Percentiles rank a stretch among this genome's conserved stretches.
These are phyloP conservation scores for Musa schizocarpa DNA, from an alignment of 176 grass and related monocot genomes.

Conservation along the genomic window DNA sequence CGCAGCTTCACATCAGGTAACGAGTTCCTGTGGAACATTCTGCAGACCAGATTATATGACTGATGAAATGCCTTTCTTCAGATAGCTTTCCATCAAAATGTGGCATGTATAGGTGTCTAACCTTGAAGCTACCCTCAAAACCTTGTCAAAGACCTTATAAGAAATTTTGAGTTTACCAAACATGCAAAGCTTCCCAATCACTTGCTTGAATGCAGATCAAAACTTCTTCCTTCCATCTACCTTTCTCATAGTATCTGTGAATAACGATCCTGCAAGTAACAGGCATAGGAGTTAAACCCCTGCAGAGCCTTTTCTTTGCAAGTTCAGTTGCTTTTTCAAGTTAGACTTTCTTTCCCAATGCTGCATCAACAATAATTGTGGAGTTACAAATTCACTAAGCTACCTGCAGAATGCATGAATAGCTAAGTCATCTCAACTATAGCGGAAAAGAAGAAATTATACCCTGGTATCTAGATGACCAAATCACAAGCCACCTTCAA, in stretches of 20 bases:
- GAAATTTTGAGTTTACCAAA: constrained; percentile 63
- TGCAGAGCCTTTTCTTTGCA: constrained; percentile 69
- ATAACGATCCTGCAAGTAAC: constrained; percentile 86
- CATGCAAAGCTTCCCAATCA: constrained; percentile 81
- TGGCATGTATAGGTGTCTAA: constrained; percentile 66
- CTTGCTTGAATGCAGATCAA: constrained; percentile 67
- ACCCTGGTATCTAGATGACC: constrained; percentile 62
- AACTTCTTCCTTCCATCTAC: constrained; percentile 35
- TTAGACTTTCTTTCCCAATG: constrained; percentile 65
- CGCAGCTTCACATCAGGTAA: constrained; percentile 67
- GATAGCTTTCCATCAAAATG: constrained; percentile 63
- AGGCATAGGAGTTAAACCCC: constrained; percentile 64
- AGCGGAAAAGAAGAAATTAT: constrained; percentile 61
- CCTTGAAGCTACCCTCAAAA: constrained; percentile 67
- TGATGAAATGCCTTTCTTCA: constrained; percentile 40
- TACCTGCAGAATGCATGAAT: constrained; percentile 69
- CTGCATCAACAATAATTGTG: constrained; percentile 63
- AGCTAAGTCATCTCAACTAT: constrained; percentile 75
- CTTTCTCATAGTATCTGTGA: constrained; percentile 75
- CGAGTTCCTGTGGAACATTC: constrained; percentile 67
- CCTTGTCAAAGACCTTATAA: constrained; percentile 53
- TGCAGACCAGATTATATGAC: constrained; percentile 70
- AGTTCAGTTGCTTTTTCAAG: constrained; percentile 65
- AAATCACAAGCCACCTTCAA: constrained; percentile 75
- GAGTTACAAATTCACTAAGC: constrained; percentile 52